phyloP scores from a whole-genome alignment of 2,329 filamentous ascomycete genomes.

The Alternaria postmessia region DNA sequence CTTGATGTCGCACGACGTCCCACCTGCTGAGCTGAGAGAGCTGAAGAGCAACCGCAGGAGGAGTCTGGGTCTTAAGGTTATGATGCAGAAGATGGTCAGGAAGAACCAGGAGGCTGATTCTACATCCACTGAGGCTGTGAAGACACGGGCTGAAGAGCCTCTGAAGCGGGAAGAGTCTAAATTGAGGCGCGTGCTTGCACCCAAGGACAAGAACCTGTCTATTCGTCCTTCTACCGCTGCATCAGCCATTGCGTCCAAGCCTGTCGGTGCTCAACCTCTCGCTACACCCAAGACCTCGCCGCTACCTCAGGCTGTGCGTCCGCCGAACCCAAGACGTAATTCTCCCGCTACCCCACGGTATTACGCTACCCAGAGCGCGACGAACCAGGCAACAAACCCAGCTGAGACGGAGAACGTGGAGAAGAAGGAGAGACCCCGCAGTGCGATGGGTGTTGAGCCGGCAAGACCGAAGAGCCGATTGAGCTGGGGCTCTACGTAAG shows the following conservation, averaged over 20 bases:
- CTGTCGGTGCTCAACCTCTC: neutral
- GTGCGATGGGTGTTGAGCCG: constrained; percentile 9
- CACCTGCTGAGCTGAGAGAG: constrained; percentile 32
- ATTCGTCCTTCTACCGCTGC: constrained; percentile 10
- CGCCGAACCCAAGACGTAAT: neutral
- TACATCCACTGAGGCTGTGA: neutral
- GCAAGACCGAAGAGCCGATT: constrained; percentile 22
- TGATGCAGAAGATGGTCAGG: constrained; percentile 40
- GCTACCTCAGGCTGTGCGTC: neutral
- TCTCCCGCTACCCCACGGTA: constrained; percentile 21
- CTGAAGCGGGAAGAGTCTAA: neutral
- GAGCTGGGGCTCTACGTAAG: constrained; percentile 37
- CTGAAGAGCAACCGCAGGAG: constrained; percentile 22
- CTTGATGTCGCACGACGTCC: constrained; percentile 32
- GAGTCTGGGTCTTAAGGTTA: constrained; percentile 34
- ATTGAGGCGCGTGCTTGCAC: constrained; percentile 7
- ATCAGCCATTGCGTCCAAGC: neutral
- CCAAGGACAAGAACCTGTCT: constrained; percentile 11
- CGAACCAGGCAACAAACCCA: neutral
- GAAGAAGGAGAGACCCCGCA: constrained; percentile 12
- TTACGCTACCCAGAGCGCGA: constrained; percentile 20
- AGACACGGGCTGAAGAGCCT: neutral
- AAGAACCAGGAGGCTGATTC: constrained; percentile 28
- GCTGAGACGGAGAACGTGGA: neutral
- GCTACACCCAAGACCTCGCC: neutral